These are phyloP conservation scores for Diphasiastrum complanatum DNA, from an alignment of 83 land plant species.

Conservation along the genomic window DNA sequence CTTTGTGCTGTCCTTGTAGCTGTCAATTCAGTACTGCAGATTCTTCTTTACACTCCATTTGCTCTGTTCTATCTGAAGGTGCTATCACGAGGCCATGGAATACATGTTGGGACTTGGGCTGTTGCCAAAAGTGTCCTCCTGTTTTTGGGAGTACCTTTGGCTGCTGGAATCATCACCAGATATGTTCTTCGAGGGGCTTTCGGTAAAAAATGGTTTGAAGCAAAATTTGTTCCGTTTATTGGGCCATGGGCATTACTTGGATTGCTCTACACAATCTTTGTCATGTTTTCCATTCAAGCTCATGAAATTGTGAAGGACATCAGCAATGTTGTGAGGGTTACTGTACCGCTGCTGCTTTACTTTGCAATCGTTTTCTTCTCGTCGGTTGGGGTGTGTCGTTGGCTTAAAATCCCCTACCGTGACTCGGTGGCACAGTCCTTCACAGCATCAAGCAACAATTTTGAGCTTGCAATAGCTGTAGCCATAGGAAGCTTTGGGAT, in stretches of 20 bases:
- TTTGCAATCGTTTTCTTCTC: constrained; percentile 37
- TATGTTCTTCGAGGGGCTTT: constrained; percentile 5
- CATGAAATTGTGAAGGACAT: constrained; percentile 32
- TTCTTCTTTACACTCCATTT: constrained; percentile 34
- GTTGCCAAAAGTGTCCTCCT: constrained; percentile 41
- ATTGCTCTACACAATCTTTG: constrained; percentile 40
- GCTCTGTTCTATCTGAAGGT: constrained; percentile 45
- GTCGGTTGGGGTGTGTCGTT: constrained; percentile 28
- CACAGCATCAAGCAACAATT: constrained; percentile 44
- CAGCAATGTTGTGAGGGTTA: constrained; percentile 32
- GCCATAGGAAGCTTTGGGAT: constrained; percentile 42
- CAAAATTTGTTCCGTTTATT: constrained; percentile 28
- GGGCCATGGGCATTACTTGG: constrained; percentile 41
- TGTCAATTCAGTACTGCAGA: constrained; percentile 36
- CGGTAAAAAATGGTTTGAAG: constrained; percentile 27
- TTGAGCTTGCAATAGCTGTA: constrained; percentile 48
- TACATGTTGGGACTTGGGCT: constrained; percentile 31
- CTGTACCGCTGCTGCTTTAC: constrained; percentile 33
- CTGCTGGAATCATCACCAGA: constrained; percentile 36
- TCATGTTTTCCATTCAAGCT: constrained; percentile 42
- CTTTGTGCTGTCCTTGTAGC: constrained; percentile 45
- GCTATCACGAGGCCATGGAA: constrained; percentile 21
- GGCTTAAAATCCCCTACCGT: constrained; percentile 22
- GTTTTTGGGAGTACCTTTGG: constrained; percentile 32
- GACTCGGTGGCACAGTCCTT: constrained; percentile 35